A percentile compares a stretch with the other conserved stretches of the same genome.
phyloP scores from a whole-genome alignment of 2,329 filamentous ascomycete species.

The Setomelanomma holmii region DNA sequence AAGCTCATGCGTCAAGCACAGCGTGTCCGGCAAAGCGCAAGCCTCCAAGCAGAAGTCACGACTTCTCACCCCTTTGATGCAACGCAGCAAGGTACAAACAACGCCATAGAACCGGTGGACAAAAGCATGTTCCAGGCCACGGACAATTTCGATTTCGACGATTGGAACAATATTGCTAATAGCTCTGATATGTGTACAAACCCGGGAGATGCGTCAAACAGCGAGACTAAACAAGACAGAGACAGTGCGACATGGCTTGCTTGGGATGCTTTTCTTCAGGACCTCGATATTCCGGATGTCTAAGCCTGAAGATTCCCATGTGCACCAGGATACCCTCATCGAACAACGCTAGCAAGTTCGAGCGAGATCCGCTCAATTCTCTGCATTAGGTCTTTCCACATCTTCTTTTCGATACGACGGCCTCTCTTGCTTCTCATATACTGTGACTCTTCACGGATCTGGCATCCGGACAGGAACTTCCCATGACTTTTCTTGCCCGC shows the following conservation, averaged over 20 bases:
- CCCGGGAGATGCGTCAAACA: no score
- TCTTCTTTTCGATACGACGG: neutral
- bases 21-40: neutral
- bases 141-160: neutral
- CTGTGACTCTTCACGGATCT: slow-evolving; percentile 14
- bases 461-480: slow-evolving; percentile 43
- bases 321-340: no score
- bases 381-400: slow-evolving; percentile 2
- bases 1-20: slow-evolving; percentile 17
- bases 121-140: neutral
- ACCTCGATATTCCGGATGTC: neutral
- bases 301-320: neutral
- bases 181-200: neutral
- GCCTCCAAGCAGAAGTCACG: neutral
- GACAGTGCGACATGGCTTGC: neutral
- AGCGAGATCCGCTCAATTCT: slow-evolving; percentile 2
- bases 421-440: slow-evolving; percentile 3
- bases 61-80: no score
- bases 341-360: slow-evolving; percentile 4
- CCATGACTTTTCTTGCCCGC: slow-evolving; percentile 37
- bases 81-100: neutral
- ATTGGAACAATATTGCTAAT: neutral
- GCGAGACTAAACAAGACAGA: no score
- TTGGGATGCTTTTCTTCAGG: slow-evolving; percentile 10
- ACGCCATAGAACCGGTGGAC: neutral